These are phyloP conservation scores for Chaetoceros tenuissimus DNA, from an alignment of 108 stramenopile species.

Conservation along the genomic window DNA sequence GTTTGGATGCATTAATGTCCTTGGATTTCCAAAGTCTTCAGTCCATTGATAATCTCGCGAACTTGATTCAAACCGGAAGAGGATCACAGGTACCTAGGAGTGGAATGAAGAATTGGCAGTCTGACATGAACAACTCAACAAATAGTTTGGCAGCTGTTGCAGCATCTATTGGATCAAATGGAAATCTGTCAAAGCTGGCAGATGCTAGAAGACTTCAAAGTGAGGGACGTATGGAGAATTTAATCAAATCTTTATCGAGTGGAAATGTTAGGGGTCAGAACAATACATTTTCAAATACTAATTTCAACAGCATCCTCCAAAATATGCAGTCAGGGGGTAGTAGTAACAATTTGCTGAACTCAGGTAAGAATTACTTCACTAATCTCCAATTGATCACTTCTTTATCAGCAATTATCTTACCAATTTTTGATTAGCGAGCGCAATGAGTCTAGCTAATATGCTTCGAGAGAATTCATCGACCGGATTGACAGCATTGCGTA, in stretches of 20 bases:
- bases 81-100: slow-evolving; percentile 29
- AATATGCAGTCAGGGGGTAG: slow-evolving; percentile 23
- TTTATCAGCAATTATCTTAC: too few species aligned
- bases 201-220: slow-evolving; percentile 36
- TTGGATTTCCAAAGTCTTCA: slow-evolving; percentile 78
- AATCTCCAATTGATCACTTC: too few species aligned
- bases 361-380: slow-evolving; percentile 4
- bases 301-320: slow-evolving; percentile 43
- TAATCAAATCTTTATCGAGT: slow-evolving; percentile 48
- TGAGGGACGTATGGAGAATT: slow-evolving; percentile 53
- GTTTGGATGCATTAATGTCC: slow-evolving; percentile 76
- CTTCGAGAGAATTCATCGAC: slow-evolving; percentile 56
- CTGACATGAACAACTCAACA: slow-evolving; percentile 9
- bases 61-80: slow-evolving; percentile 52
- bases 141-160: slow-evolving; percentile 15
- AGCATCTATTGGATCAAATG: slow-evolving; percentile 9
- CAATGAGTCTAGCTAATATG: slow-evolving; percentile 50
- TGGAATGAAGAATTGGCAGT: slow-evolving; percentile 73
- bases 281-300: slow-evolving; percentile 25
- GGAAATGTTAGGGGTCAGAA: slow-evolving; percentile 14
- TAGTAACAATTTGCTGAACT: slow-evolving; percentile 10
- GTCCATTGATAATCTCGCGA: slow-evolving; percentile 83
- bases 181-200: slow-evolving; percentile 15
- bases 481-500: slow-evolving; percentile 61
- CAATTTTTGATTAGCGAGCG: slow-evolving; percentile 23